A percentile compares a stretch with the other conserved stretches of the same genome.
Conservation (phyloP, 2,329 filamentous ascomycete species). For the Drechslera avenae region DNA sequence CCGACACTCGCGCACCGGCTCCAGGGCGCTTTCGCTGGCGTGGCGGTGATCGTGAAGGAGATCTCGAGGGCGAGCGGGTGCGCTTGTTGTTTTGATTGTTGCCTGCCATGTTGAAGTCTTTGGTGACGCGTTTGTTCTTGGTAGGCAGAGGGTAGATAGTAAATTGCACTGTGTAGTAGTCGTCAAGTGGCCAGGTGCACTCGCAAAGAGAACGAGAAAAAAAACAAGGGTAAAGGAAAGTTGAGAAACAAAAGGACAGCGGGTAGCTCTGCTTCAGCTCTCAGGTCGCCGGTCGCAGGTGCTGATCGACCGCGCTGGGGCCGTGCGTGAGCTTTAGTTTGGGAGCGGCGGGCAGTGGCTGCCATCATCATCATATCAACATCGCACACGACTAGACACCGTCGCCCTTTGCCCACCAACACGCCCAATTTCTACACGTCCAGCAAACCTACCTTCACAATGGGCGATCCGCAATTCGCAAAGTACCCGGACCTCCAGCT, state of each 20-base stretch:
- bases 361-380: slow-evolving; percentile 23
- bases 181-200: not conserved
- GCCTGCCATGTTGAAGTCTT: slow-evolving; percentile 25
- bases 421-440: slow-evolving; percentile 7
- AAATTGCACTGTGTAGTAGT: not conserved
- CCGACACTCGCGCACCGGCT: slow-evolving; percentile 63
- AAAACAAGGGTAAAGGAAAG: not conserved
- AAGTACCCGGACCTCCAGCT: slow-evolving; percentile 83
- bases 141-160: too few relatives aligned
- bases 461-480: slow-evolving; percentile 83
- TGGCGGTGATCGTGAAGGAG: slow-evolving; percentile 52
- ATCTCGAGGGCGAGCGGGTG: slow-evolving; percentile 42
- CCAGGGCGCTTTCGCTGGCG: slow-evolving; percentile 69
- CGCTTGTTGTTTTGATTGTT: slow-evolving; percentile 33
- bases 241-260: not conserved
- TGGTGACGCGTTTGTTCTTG: not conserved
- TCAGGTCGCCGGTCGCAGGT: too few relatives aligned
- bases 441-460: slow-evolving; percentile 39
- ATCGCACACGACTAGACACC: slow-evolving; percentile 12
- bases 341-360: slow-evolving; percentile 18
- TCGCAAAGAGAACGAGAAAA: not conserved
- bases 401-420: slow-evolving; percentile 12
- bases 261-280: slow-evolving; percentile 5
- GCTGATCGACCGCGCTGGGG: slow-evolving; percentile 5
- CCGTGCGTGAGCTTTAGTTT: slow-evolving; percentile 18